Evolutionary conservation across 2,329 filamentous ascomycete species (phyloP), one percentile per base, ranked within the genome.

Genomic region (Colletotrichum sp.): DNA sequence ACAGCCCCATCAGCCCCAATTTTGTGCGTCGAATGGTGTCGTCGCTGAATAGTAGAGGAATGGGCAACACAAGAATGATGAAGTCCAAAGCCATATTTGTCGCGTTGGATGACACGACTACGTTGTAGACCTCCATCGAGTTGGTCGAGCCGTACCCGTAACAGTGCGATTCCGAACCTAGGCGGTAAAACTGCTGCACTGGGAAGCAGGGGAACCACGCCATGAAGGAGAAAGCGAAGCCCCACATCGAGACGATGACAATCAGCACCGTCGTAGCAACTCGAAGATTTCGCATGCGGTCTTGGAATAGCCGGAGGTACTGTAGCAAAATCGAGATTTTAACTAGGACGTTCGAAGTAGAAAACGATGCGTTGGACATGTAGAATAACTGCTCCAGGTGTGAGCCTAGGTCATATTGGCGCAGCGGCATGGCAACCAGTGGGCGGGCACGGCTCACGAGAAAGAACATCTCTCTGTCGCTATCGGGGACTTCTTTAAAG

Each of bases 121-220:
- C n/a, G 33, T 21, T 13, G 29, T 73, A 73, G 29, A 73, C 47
- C 12, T 69, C 51, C 13, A 24, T 6, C 3, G 66, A 33, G 13
- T 73, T 54, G 9, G 59, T 69, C 7, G 70, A 73, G 59, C 70
- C 66, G 27, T 51, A 73, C 9, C 70, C 70, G 12, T 73, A 64
- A 5, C 70, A 73, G 13, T 70, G 16, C 1, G 21, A 36, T 33
- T 69, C 70, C 2, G 70, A 58, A 4, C 66, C 70, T 3, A 69
- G 66, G 15, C 55, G 67, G 15, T 65, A 69, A 27, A 73, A 73
- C 16, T 69, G 65, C 16, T 69, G 58, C 2, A 51, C 29, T 9
- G 70, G 70, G 24, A 69, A 69, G 70, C 70, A 73, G 1, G 70
- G 70, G 27, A 73, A 57, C 70, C 70, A 73, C 6, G 70, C 70